Percentiles rank a stretch among this genome's conserved stretches.
These are phyloP conservation scores for Fusarium sambucinum DNA, from an alignment of 2,329 filamentous ascomycete genomes.

Conservation along the genomic window DNA sequence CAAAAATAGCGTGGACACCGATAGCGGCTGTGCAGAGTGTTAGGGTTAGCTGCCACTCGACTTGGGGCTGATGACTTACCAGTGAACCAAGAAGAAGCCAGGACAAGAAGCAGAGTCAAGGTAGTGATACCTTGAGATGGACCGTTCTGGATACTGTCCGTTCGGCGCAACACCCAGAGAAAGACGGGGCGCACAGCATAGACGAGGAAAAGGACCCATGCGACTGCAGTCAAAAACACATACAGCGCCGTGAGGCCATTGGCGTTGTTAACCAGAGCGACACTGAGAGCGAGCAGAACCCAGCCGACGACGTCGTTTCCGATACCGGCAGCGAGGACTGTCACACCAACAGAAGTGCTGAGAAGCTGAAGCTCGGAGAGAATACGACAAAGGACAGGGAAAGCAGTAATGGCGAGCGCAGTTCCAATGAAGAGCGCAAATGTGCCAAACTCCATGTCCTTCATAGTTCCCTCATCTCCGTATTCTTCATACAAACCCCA, in stretches of 20 bases:
- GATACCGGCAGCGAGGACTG: constrained; percentile 89
- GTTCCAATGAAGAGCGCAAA: constrained; percentile 86
- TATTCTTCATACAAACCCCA: constrained; percentile 86
- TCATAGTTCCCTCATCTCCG: constrained; percentile 55
- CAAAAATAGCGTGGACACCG: constrained; percentile 94
- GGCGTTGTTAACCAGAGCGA: constrained; percentile 90
- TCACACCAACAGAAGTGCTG: constrained; percentile 84
- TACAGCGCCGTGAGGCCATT: constrained; percentile 86
- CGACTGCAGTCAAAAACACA: constrained; percentile 81
- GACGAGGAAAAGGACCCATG: constrained; percentile 80
- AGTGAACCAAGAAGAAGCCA: constrained; percentile 87
- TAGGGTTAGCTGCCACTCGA: neutral
- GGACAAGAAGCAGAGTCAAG: constrained; percentile 81
- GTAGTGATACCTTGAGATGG: constrained; percentile 88
- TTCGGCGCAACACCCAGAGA: constrained; percentile 77
- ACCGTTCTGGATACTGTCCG: constrained; percentile 85
- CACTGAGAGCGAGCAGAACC: constrained; percentile 92
- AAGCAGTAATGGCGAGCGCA: constrained; percentile 90
- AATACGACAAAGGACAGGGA: constrained; percentile 94
- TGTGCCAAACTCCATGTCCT: constrained; percentile 62
- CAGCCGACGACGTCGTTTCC: constrained; percentile 84
- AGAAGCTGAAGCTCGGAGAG: constrained; percentile 91
- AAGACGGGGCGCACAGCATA: constrained; percentile 80
- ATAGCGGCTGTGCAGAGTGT: constrained; percentile 67
- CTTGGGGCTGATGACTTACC: constrained; percentile 49